A percentile compares a stretch with the other conserved stretches of the same genome.
Conservation (phyloP, 768 basidiomycete species). For the Aureoboletus auriporus region DNA sequence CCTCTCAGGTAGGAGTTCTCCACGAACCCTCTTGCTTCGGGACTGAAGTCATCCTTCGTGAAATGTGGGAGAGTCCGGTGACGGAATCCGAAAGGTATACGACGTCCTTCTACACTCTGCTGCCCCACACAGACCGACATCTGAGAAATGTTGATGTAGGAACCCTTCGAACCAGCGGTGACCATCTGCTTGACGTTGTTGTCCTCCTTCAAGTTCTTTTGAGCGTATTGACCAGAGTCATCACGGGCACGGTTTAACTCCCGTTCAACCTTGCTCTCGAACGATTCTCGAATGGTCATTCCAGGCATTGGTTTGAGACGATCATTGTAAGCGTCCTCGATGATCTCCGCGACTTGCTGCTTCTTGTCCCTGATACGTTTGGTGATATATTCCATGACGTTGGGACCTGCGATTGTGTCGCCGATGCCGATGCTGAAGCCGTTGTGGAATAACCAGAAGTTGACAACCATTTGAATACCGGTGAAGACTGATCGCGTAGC, state of each 20-base stretch:
- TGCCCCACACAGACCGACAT: slow-evolving; percentile 99
- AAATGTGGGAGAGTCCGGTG: slow-evolving; percentile 97
- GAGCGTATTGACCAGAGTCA: slow-evolving; percentile 92
- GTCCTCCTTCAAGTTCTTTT: slow-evolving; percentile 95
- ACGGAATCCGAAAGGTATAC: slow-evolving; percentile 97
- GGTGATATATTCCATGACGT: slow-evolving; percentile 85
- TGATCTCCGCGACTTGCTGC: slow-evolving; percentile 69
- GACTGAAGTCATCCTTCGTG: slow-evolving; percentile 97
- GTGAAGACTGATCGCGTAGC: slow-evolving; percentile 88
- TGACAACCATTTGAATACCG: slow-evolving; percentile 92
- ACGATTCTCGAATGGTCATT: slow-evolving; percentile 99
- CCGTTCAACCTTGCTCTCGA: slow-evolving; percentile 88
- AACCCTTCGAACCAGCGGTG: slow-evolving; percentile 97
- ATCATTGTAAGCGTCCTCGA: slow-evolving; percentile 82
- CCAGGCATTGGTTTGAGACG: slow-evolving; percentile 86
- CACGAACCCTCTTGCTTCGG: slow-evolving; percentile 96
- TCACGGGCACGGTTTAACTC: slow-evolving; percentile 95
- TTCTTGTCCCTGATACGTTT: slow-evolving; percentile 81
- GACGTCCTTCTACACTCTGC: slow-evolving; percentile 96
- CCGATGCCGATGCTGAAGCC: slow-evolving; percentile 99
- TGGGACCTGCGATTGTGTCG: slow-evolving; percentile 91
- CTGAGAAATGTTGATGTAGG: slow-evolving; percentile 99
- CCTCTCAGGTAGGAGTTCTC: slow-evolving; percentile 98
- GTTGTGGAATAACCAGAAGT: slow-evolving; percentile 98
- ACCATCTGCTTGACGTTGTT: slow-evolving; percentile 99